phyloP scores from a whole-genome alignment of 2,329 filamentous ascomycete species.

The Leptographium flavum region DNA sequence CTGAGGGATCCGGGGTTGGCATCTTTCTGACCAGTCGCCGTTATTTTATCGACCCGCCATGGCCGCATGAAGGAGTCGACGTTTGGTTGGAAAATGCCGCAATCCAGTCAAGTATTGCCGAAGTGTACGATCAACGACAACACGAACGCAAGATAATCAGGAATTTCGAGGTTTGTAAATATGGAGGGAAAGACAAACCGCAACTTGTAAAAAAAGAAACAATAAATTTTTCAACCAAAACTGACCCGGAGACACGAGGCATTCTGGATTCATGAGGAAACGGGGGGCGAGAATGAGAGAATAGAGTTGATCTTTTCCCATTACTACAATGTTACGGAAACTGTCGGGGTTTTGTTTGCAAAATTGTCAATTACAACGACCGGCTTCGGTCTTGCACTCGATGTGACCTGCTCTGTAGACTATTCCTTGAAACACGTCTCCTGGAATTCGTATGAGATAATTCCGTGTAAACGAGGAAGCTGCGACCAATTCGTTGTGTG shows the following conservation, averaged over 20 bases:
- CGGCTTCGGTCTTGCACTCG: no score
- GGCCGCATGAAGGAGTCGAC: not conserved
- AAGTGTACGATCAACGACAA: conserved; percentile 6
- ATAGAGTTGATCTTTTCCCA: not conserved
- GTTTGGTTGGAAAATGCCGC: conserved; percentile 1
- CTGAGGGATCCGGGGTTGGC: conserved; percentile 7
- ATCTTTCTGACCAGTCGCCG: conserved; percentile 3
- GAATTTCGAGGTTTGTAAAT: conserved; percentile 5
- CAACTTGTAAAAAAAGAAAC: conserved; percentile 5
- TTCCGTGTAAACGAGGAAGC: no score
- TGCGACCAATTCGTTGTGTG: not conserved
- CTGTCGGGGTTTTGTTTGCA: no score
- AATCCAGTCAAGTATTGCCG: conserved; percentile 3
- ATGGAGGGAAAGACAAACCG: conserved; percentile 5
- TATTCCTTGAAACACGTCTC: not conserved
- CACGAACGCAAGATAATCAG: conserved; percentile 4
- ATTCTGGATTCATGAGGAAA: not conserved
- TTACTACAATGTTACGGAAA: no score
- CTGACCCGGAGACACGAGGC: not conserved
- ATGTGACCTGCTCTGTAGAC: not conserved
- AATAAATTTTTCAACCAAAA: conserved; percentile 4
- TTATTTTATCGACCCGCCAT: conserved; percentile 2
- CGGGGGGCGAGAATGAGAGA: not conserved
- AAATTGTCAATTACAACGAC: no score
- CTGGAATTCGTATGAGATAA: no score